A percentile compares a stretch with the other conserved stretches of the same genome.
These are phyloP conservation scores for Naematelia encephala DNA, from an alignment of 768 basidiomycete genomes.

Conservation along the genomic window DNA sequence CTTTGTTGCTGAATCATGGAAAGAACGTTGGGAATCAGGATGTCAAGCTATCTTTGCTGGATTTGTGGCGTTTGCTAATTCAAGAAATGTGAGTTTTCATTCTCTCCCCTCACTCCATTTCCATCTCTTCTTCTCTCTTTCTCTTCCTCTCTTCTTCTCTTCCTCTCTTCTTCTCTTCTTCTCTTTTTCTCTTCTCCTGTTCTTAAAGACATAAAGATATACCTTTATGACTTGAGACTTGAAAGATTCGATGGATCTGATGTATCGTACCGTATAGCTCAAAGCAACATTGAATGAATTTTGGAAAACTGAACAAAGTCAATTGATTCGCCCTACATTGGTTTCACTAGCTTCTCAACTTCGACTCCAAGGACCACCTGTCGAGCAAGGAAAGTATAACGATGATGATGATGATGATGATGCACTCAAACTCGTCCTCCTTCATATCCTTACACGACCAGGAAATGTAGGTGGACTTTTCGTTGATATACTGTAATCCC, in stretches of 20 bases:
- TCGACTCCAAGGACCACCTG: no score
- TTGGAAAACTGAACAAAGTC: not conserved
- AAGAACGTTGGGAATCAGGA: constrained; percentile 6
- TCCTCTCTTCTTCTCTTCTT: not conserved
- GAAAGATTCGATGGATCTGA: no score
- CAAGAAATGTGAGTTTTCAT: constrained; percentile 7
- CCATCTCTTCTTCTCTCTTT: not conserved
- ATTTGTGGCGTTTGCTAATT: constrained; percentile 5
- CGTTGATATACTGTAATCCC: no score
- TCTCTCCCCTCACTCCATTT: not conserved
- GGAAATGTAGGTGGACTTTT: not conserved
- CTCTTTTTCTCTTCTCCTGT: not conserved
- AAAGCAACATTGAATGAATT: not conserved
- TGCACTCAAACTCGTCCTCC: not conserved
- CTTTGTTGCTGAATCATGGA: not conserved
- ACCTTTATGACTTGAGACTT: no score
- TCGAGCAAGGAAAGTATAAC: not conserved
- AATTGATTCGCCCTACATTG: not conserved
- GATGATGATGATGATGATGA: no score
- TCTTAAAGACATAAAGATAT: no score
- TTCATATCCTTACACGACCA: not conserved
- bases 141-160: not conserved
- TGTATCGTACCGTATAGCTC: not conserved
- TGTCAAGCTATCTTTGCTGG: constrained; percentile 20
- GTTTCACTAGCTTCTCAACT: not conserved